A percentile compares a stretch with the other conserved stretches of the same genome.
Conservation (phyloP, 1,139 yeast genomes). For the Insectozyma bohioensis region DNA sequence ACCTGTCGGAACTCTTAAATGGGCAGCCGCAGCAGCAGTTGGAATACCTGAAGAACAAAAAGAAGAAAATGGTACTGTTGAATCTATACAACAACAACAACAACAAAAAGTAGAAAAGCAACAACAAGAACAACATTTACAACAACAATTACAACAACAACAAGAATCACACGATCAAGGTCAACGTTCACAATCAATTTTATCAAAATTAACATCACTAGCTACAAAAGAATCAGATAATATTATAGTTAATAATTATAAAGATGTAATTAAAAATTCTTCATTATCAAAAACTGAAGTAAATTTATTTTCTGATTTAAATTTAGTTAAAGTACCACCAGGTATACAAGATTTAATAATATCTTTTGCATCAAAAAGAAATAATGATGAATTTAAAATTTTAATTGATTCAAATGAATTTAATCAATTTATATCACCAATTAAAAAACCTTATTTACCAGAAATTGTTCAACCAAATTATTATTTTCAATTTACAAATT, state of each 20-base stretch:
- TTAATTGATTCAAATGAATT: slow-evolving; percentile 26
- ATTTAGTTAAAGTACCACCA: slow-evolving; percentile 58
- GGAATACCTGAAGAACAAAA: slow-evolving; percentile 13
- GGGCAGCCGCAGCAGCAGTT: slow-evolving; percentile 67
- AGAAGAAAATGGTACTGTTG: slow-evolving; percentile 5
- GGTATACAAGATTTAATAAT: slow-evolving; percentile 68
- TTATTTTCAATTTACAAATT: slow-evolving; percentile 19
- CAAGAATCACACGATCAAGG: no score
- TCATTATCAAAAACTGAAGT: slow-evolving; percentile 31
- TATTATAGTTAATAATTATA: slow-evolving; percentile 11
- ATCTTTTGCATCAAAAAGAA: slow-evolving; percentile 48
- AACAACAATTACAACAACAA: slow-evolving; percentile 1
- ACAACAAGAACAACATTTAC: slow-evolving; percentile 3
- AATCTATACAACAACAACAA: slow-evolving; percentile 2
- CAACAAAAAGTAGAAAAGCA: slow-evolving; percentile 4
- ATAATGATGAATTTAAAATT: slow-evolving; percentile 24
- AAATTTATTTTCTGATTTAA: slow-evolving; percentile 36
- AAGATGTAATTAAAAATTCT: slow-evolving; percentile 32
- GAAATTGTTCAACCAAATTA: slow-evolving; percentile 26
- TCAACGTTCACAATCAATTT: neutral
- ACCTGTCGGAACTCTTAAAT: slow-evolving; percentile 64
- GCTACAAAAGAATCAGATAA: slow-evolving; percentile 7
- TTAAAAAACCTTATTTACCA: slow-evolving; percentile 43
- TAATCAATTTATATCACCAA: slow-evolving; percentile 31
- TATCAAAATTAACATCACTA: neutral